These are phyloP conservation scores for Pterothamnion heteromorphum DNA, from an alignment of 31 red algal genomes.

Conservation along the genomic window DNA sequence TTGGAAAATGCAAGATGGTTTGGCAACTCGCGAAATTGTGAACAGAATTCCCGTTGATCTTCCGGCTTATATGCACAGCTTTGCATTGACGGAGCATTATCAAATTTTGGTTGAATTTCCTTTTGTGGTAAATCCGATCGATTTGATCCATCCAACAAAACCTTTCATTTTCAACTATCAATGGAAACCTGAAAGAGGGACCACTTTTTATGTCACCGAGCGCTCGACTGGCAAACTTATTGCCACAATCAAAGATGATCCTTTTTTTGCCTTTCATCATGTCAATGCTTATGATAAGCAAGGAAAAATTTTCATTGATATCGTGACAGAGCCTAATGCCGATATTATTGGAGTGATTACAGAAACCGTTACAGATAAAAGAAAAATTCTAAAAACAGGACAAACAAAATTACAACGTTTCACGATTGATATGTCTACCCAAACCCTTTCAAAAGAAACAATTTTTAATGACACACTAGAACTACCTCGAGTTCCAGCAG, in stretches of 20 bases:
- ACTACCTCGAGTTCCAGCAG: slow-evolving; percentile 42
- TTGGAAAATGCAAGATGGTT: too few relatives aligned
- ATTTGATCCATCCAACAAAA: slow-evolving; percentile 37
- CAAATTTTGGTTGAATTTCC: slow-evolving; percentile 55
- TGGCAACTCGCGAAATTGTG: too few relatives aligned
- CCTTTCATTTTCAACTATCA: slow-evolving; percentile 31
- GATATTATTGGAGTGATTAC: slow-evolving; percentile 24
- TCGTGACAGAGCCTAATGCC: slow-evolving; percentile 48
- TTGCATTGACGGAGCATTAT: slow-evolving; percentile 57
- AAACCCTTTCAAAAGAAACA: not conserved
- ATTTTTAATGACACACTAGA: slow-evolving; percentile 38
- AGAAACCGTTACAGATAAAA: slow-evolving; percentile 43
- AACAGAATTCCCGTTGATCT: not conserved
- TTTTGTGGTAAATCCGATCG: slow-evolving; percentile 23
- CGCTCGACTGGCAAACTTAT: slow-evolving; percentile 37
- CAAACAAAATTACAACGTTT: not conserved
- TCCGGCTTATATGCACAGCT: slow-evolving; percentile 57
- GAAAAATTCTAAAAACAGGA: slow-evolving; percentile 42
- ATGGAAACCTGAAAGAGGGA: slow-evolving; percentile 20
- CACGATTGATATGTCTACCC: slow-evolving; percentile 27
- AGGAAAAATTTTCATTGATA: slow-evolving; percentile 45
- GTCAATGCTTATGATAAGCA: slow-evolving; percentile 61
- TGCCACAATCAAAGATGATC: slow-evolving; percentile 22
- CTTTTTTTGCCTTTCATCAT: slow-evolving; percentile 63
- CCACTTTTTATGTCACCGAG: slow-evolving; percentile 52